Percentiles rank a stretch among this genome's conserved stretches.
These are phyloP conservation scores for Vitis amurensis DNA, from an alignment of 164 flowering plant species.

Conservation along the genomic window DNA sequence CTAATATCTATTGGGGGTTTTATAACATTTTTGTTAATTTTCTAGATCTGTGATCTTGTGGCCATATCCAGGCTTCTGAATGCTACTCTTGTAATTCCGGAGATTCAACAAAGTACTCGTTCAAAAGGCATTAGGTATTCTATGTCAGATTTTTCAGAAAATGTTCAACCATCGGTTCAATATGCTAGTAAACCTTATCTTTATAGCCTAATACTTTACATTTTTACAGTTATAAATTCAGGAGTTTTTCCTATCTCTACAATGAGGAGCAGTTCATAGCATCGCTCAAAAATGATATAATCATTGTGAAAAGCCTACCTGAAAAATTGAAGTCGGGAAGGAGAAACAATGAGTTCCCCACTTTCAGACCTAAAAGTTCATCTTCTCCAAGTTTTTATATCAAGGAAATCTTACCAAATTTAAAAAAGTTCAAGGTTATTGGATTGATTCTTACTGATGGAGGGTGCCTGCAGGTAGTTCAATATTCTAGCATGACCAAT, in stretches of 20 bases:
- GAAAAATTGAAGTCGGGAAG: slow-evolving; percentile 62
- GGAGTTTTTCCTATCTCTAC: slow-evolving; percentile 91
- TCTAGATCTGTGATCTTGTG: slow-evolving; percentile 96
- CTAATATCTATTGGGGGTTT: slow-evolving; percentile 20
- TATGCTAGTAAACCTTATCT: neutral
- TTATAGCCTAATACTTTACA: neutral
- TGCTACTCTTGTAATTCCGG: slow-evolving; percentile 97
- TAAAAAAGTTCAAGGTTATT: slow-evolving; percentile 70
- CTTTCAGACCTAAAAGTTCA: slow-evolving; percentile 65
- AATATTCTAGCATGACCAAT: neutral
- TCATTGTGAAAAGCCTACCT: slow-evolving; percentile 72
- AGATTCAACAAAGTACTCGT: slow-evolving; percentile 79
- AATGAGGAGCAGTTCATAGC: slow-evolving; percentile 87
- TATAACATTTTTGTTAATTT: slow-evolving; percentile 44
- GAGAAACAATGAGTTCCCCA: slow-evolving; percentile 58
- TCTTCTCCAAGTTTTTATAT: slow-evolving; percentile 65
- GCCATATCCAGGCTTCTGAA: slow-evolving; percentile 90
- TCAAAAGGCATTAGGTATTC: slow-evolving; percentile 90
- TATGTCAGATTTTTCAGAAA: neutral
- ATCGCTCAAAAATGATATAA: slow-evolving; percentile 72
- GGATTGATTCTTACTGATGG: slow-evolving; percentile 70
- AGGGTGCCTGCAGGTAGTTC: slow-evolving; percentile 82
- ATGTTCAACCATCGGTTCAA: neutral
- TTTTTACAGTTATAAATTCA: slow-evolving; percentile 69
- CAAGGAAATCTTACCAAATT: slow-evolving; percentile 58